Percentiles rank a stretch among this genome's conserved stretches.
Evolutionary conservation across 1,139 yeast species (phyloP).

Genomic region (Blastobotrys illinoisensis): DNA sequence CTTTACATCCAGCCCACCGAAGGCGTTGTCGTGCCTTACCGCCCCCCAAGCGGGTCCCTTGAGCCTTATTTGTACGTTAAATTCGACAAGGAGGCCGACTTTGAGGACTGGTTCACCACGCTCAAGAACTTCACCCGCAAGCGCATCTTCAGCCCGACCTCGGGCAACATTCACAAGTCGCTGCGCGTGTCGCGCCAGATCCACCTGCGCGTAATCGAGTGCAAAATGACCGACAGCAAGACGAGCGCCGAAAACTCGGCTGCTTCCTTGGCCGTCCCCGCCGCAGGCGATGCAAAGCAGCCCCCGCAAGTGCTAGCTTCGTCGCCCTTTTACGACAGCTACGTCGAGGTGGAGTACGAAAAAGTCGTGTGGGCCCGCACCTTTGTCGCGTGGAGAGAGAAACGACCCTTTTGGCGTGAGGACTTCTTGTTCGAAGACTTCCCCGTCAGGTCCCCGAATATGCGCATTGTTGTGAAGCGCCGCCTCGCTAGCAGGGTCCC

Average conservation of each 20-base stretch:
- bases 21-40: conserved; percentile 20
- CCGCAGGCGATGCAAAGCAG: neutral
- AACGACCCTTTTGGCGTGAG: conserved; percentile 54
- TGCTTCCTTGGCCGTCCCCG: neutral
- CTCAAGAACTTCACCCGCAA: conserved; percentile 61
- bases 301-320: neutral
- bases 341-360: conserved; percentile 53
- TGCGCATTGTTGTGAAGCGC: conserved; percentile 21
- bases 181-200: conserved; percentile 54
- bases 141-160: conserved; percentile 44
- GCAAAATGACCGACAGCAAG: conserved; percentile 38
- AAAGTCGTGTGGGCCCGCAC: conserved; percentile 54
- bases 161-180: conserved; percentile 25
- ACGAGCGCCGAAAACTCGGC: neutral
- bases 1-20: conserved; percentile 22
- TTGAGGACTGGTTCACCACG: conserved; percentile 81
- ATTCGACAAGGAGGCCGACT: conserved; percentile 64
- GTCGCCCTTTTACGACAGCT: conserved; percentile 28
- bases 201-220: conserved; percentile 60
- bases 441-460: conserved; percentile 22
- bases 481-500: conserved; percentile 18
- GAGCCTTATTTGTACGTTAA: conserved; percentile 36
- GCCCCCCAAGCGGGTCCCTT: conserved; percentile 11
- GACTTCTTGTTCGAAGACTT: conserved; percentile 44
- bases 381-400: conserved; percentile 40